phyloP scores from a whole-genome alignment of 345 rosid genomes.

The Eucalyptus shirleyi region DNA sequence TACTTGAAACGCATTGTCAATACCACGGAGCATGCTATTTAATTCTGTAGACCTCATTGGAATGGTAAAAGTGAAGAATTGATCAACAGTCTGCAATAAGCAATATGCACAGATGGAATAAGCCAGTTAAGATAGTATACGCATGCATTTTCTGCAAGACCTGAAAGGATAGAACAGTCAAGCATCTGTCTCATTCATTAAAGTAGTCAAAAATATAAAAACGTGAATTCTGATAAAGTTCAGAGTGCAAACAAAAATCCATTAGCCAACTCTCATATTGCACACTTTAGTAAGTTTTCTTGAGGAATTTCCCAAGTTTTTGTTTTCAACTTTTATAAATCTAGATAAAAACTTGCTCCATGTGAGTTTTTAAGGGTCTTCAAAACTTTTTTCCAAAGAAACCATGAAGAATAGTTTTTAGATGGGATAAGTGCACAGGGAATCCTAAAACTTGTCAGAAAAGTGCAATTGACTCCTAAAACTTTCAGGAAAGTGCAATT shows the following conservation, averaged over 20 bases:
- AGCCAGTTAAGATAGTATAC: background rate
- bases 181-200: background rate
- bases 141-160: background rate
- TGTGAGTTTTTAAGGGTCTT: background rate
- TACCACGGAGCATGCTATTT: conserved; percentile 64
- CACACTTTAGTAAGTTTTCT: background rate
- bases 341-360: background rate
- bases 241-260: background rate
- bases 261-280: background rate
- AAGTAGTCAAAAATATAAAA: background rate
- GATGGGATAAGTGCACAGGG: background rate
- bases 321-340: background rate
- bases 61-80: conserved; percentile 73
- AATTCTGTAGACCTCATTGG: conserved; percentile 84
- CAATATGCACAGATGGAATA: background rate
- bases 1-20: conserved; percentile 92
- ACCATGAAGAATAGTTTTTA: background rate
- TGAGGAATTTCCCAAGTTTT: background rate
- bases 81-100: conserved; percentile 90
- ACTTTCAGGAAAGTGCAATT: no score
- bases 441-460: no score
- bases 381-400: background rate
- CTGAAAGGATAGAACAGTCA: background rate
- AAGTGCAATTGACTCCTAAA: no score
- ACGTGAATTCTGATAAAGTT: background rate